A percentile compares a stretch with the other conserved stretches of the same genome.
These are phyloP conservation scores for Ceratocystis smalleyi DNA, from an alignment of 2,329 filamentous ascomycete species.

Conservation along the genomic window DNA sequence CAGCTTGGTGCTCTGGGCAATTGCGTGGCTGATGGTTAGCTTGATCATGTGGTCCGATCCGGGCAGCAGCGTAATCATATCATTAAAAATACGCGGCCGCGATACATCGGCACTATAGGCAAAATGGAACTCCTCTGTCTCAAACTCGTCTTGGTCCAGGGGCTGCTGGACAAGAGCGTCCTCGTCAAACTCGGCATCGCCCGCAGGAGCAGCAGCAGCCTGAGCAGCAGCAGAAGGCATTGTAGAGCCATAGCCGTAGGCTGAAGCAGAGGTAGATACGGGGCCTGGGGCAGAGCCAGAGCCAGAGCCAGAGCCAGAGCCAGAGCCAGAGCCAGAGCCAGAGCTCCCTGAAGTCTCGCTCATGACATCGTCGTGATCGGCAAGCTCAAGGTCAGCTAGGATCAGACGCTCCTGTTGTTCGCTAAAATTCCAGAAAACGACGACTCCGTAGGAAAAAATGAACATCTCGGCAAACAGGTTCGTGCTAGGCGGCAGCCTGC, in stretches of 20 bases:
- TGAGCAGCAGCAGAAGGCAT: not conserved
- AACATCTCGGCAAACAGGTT: slow-evolving; percentile 88
- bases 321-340: not conserved
- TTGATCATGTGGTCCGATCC: slow-evolving; percentile 96
- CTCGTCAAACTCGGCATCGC: slow-evolving; percentile 12
- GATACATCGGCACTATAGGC: slow-evolving; percentile 82
- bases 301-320: not conserved
- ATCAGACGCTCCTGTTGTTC: slow-evolving; percentile 94
- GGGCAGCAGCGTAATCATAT: slow-evolving; percentile 94
- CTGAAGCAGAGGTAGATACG: not conserved
- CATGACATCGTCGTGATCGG: slow-evolving; percentile 49
- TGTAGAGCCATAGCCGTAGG: not conserved
- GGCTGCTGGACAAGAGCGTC: slow-evolving; percentile 54
- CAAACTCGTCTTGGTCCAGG: slow-evolving; percentile 76
- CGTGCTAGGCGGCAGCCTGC: slow-evolving; percentile 51
- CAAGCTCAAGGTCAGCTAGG: slow-evolving; percentile 84
- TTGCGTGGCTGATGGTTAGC: slow-evolving; percentile 90
- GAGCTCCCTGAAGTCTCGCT: slow-evolving; percentile 18
- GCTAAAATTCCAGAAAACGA: slow-evolving; percentile 98
- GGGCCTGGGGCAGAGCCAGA: not conserved
- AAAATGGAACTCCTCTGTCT: slow-evolving; percentile 97
- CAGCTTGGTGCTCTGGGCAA: slow-evolving; percentile 91
- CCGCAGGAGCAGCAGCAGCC: not conserved
- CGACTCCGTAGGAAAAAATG: slow-evolving; percentile 91
- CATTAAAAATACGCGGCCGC: slow-evolving; percentile 86